These are phyloP conservation scores for Coprinellus aureogranulatus DNA, from an alignment of 768 basidiomycete species.

Conservation along the genomic window DNA sequence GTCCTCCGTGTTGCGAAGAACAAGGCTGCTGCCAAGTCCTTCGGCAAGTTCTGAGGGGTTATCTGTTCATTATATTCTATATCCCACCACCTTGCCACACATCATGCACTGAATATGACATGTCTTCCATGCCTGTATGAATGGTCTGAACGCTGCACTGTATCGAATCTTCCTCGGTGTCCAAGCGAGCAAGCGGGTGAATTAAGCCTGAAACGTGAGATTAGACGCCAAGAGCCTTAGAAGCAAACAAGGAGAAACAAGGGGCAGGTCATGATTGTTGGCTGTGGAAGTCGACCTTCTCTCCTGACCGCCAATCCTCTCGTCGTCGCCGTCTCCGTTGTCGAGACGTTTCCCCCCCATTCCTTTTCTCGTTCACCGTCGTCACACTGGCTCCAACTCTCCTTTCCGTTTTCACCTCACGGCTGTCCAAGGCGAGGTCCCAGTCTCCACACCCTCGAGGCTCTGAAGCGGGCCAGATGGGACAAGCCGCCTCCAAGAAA, in stretches of 20 bases:
- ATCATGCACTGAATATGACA: constrained; percentile 26
- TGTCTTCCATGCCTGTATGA: constrained; percentile 16
- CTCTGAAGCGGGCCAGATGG: constrained; percentile 60
- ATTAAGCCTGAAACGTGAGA: not conserved
- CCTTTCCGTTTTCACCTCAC: constrained; percentile 70
- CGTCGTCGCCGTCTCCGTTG: constrained; percentile 14
- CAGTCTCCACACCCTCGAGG: constrained; percentile 66
- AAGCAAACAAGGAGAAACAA: constrained; percentile 39
- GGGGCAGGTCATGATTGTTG: constrained; percentile 16
- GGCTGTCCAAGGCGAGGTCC: constrained; percentile 68
- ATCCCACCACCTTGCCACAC: constrained; percentile 9
- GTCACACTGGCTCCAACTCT: constrained; percentile 79
- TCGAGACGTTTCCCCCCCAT: constrained; percentile 11
- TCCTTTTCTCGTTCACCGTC: constrained; percentile 14
- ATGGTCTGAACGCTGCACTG: no score
- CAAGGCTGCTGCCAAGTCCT: constrained; percentile 88
- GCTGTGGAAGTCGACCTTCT: constrained; percentile 8
- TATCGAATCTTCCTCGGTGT: no score
- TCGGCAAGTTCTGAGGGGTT: constrained; percentile 80
- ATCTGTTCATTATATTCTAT: constrained; percentile 21
- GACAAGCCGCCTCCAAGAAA: constrained; percentile 84
- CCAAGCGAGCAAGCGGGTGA: not conserved
- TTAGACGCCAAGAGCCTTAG: constrained; percentile 10
- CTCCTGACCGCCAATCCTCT: constrained; percentile 15
- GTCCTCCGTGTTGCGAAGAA: constrained; percentile 92